phyloP scores from a whole-genome alignment of 805 yeast species.

The Citeromyces matritensis region DNA sequence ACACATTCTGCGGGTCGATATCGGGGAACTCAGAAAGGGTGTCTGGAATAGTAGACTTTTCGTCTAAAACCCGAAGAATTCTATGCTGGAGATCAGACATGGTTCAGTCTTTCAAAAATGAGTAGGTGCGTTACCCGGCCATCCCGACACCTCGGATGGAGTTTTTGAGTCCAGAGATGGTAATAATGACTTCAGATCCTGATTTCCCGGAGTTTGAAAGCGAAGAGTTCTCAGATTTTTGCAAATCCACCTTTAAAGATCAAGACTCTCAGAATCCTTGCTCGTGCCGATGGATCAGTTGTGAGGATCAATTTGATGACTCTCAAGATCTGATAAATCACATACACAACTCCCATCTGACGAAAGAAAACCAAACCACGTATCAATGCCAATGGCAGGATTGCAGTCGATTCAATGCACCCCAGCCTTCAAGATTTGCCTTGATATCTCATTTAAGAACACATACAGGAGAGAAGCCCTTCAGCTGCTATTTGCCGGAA shows the following conservation, averaged over 20 bases:
- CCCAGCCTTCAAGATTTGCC: constrained; percentile 40
- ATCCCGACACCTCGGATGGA: neutral
- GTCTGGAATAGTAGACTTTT: constrained; percentile 48
- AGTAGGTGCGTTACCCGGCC: neutral
- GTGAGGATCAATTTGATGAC: constrained; percentile 13
- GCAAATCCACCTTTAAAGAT: no score
- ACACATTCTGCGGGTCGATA: constrained; percentile 47
- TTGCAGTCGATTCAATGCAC: constrained; percentile 35
- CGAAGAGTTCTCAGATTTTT: neutral
- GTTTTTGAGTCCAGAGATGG: no score
- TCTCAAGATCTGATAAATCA: constrained; percentile 24
- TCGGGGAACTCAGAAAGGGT: constrained; percentile 55
- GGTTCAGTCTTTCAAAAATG: neutral
- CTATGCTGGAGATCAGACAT: constrained; percentile 60
- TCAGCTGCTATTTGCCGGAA: constrained; percentile 49
- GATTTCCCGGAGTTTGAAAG: constrained; percentile 1
- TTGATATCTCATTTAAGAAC: constrained; percentile 46
- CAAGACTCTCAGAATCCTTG: no score
- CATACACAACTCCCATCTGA: constrained; percentile 20
- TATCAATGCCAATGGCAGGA: constrained; percentile 49
- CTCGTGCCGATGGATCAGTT: constrained; percentile 22
- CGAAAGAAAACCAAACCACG: constrained; percentile 14
- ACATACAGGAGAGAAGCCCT: constrained; percentile 57
- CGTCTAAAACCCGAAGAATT: constrained; percentile 52
- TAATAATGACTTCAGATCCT: neutral